Percentiles rank a stretch among this genome's conserved stretches.
Evolutionary conservation across 768 basidiomycete genomes (phyloP).

Genomic region (Tricholoma sp.): DNA sequence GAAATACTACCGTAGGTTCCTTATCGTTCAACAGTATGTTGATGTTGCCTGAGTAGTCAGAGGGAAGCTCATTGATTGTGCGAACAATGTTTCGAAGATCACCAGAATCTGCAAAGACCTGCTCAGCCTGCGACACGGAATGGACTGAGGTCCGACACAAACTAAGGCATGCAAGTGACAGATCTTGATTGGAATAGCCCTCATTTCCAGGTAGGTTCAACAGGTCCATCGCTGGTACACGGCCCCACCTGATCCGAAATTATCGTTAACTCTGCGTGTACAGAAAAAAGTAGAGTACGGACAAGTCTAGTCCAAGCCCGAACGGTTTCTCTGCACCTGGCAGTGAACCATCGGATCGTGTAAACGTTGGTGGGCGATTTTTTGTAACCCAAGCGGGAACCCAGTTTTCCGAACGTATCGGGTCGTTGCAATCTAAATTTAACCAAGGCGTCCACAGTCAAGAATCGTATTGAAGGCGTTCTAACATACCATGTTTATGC

Average conservation of each 20-base stretch:
- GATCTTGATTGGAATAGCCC: background rate
- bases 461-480: background rate
- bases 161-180: background rate
- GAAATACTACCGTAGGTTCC: background rate
- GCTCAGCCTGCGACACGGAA: background rate
- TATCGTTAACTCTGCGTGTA: background rate
- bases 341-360: background rate
- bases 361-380: background rate
- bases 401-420: background rate
- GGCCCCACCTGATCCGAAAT: background rate
- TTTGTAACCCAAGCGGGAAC: background rate
- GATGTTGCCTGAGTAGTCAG: background rate
- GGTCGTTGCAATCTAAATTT: background rate
- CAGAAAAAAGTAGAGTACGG: background rate
- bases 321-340: background rate
- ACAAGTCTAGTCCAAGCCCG: background rate
- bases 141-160: background rate
- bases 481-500: background rate
- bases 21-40: background rate
- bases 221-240: background rate
- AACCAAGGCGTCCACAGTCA: background rate
- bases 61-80: background rate
- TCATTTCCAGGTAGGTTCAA: background rate
- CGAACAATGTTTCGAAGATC: background rate
- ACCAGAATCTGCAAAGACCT: background rate